Evolutionary conservation across 2,329 filamentous ascomycete species (phyloP), one percentile per base, ranked within the genome.

Genomic region (Xylariales sp.): DNA sequence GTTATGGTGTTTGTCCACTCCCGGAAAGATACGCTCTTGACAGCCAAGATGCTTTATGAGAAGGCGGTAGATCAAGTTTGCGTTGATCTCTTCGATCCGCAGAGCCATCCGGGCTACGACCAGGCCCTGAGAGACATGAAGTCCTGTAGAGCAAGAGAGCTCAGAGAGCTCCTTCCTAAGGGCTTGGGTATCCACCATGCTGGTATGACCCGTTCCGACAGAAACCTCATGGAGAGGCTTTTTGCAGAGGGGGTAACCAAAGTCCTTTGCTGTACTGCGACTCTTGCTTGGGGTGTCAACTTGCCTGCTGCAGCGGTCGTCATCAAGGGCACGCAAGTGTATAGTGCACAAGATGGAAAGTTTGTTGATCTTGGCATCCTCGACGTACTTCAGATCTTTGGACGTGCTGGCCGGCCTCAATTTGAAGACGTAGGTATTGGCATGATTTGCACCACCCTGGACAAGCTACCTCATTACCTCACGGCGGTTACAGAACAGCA

Each of bases 1-100:
- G 78, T 98, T 51, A 98, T 99, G 94, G 91, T 99, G 0, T 98
- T 99, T 62, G 94, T 98, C 9, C 94, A 98, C 61, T 96, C 91
- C 1, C 78, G 93, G 19, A 90, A 95, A 59, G 94, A 99, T 53
- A 98, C 94, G 0, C 80, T 95, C 51, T 78, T 85, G 47, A 94
- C 91, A 1, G 90, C 93, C 33, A 84, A 86, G 50, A 88, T 84
- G 69, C 70, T 98, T 19, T 82, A 86, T 47, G 84, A 96, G 52
- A 89, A 93, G 70, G 93, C 93, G 1, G 71, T 81, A 3, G 90
- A 97, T 24, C 76, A 95, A 28, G 76, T 80, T 31, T 88, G 85
- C 48, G 69, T 81, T 9, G 86, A 95, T 44, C 71, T 98, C 0
- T 89, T 98, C 47, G 89, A 95, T 57, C 87, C 89, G 1, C 77